Evolutionary conservation across 2,329 filamentous ascomycete genomes (phyloP), one percentile per base, ranked within the genome.

Genomic region (Penicillium nordicum): DNA sequence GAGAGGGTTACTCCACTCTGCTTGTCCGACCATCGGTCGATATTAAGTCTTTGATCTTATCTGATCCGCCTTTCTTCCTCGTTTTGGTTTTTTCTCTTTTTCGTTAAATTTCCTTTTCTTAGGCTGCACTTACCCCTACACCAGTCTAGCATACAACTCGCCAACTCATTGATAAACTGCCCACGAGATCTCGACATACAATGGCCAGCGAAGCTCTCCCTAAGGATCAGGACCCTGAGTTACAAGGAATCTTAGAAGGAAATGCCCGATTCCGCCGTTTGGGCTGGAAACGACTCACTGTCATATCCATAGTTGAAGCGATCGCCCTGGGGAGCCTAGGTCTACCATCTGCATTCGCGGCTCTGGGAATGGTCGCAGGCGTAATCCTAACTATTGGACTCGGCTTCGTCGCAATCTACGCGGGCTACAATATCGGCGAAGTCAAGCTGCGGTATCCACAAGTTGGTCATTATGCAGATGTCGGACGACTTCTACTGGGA

Each of bases 311-410:
- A 21, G 52, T 55, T 4, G 53, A 55, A 14, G 53, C 53, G 1
- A 55, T 55, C 18, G 53, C 53, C n/a, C n/a, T 55, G n/a, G 53
- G 53, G 2, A 51, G 53, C 14, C 46, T 55, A 25, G 53, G 53
- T 0, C 4, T 55, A 27, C 53, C 53, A 18, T 55, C 46, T 7
- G 53, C 53, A 18, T 55, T 55, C 14, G 53, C 53, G 4, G 41
- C 53, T 11, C 46, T 55, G 1, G 53, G 46, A 8, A 55, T 51
- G 53, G 46, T 55, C 1, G 52, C 46, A 2, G 52, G 52, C 4
- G 37, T 45, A 4, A 51, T 55, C 11, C 18, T 55, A 2, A 55
- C 40, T 1, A 27, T 55, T 32, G 40, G 53, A 1, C 46, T 55
- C 1, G 53, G 53, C 23, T 51, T 55, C 32, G 46, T 55, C 2